A percentile compares a stretch with the other conserved stretches of the same genome.
Evolutionary conservation across 768 basidiomycete species (phyloP).

Genomic region (Imleria badia): DNA sequence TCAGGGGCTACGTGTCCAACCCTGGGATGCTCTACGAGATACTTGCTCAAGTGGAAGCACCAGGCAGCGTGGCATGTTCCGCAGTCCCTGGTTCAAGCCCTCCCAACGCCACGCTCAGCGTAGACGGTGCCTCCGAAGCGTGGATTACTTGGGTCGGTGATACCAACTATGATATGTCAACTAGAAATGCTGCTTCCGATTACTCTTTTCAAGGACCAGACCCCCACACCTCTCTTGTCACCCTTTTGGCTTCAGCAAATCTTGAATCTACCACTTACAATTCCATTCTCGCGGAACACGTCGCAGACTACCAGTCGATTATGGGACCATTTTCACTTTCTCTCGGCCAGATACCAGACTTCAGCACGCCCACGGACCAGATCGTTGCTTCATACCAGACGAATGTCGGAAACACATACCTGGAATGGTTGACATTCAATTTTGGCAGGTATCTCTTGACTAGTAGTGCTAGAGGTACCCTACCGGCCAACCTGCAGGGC

Average conservation of each 20-base stretch:
- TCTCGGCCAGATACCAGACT: constrained; percentile 57
- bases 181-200: constrained; percentile 52
- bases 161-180: constrained; percentile 64
- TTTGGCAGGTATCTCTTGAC: constrained; percentile 67
- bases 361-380: constrained; percentile 55
- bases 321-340: constrained; percentile 52
- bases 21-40: constrained; percentile 76
- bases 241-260: constrained; percentile 35
- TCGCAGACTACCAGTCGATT: constrained; percentile 48
- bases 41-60: constrained; percentile 46
- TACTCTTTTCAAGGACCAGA: constrained; percentile 67
- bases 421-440: constrained; percentile 77
- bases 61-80: constrained; percentile 38
- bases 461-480: constrained; percentile 56
- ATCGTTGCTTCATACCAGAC: constrained; percentile 52
- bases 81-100: constrained; percentile 24
- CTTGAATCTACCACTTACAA: constrained; percentile 33
- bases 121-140: constrained; percentile 48
- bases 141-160: constrained; percentile 77
- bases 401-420: constrained; percentile 57
- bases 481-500: constrained; percentile 75
- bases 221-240: constrained; percentile 49
- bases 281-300: constrained; percentile 46
- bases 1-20: constrained; percentile 46
- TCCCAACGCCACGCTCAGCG: constrained; percentile 48